A percentile compares a stretch with the other conserved stretches of the same genome.
These are phyloP conservation scores for Trametes versicolor DNA, from an alignment of 1,284 basidiomycete genomes.

Conservation along the genomic window DNA sequence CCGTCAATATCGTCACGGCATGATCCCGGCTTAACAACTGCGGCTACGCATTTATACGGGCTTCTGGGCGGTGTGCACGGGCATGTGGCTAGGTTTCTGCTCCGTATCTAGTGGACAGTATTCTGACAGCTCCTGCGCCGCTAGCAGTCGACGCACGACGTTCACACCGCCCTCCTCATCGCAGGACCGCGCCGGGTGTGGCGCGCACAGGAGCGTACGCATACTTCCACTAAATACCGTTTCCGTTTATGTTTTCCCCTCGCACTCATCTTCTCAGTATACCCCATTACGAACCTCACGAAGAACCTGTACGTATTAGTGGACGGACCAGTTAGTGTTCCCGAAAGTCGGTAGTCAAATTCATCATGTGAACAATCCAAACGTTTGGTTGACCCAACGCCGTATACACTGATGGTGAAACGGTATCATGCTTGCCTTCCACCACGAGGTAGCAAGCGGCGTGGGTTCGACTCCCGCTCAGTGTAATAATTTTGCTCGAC, in stretches of 20 bases:
- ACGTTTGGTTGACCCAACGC: too few species aligned
- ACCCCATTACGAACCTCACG: background rate
- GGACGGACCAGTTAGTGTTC: background rate
- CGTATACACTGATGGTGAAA: conserved; percentile 29
- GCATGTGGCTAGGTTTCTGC: background rate
- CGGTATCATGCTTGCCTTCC: conserved; percentile 30
- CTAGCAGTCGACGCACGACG: background rate
- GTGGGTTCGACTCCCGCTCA: conserved; percentile 33
- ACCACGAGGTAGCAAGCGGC: conserved; percentile 24
- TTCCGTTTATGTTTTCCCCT: background rate
- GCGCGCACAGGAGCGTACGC: conserved; percentile 13
- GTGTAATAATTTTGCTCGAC: conserved; percentile 14
- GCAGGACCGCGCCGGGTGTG: background rate
- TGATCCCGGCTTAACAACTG: background rate
- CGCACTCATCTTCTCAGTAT: background rate
- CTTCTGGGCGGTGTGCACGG: background rate
- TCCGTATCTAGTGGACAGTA: conserved; percentile 22
- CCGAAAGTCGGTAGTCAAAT: too few species aligned
- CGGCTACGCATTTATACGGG: background rate
- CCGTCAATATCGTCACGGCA: conserved; percentile 17
- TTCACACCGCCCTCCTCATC: background rate
- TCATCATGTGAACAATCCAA: background rate
- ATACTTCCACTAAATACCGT: conserved; percentile 16
- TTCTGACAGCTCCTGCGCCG: conserved; percentile 17
- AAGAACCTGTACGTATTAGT: background rate